Conservation (phyloP, 2,329 filamentous ascomycete genomes). For the Tolypocladium amazonense region DNA sequence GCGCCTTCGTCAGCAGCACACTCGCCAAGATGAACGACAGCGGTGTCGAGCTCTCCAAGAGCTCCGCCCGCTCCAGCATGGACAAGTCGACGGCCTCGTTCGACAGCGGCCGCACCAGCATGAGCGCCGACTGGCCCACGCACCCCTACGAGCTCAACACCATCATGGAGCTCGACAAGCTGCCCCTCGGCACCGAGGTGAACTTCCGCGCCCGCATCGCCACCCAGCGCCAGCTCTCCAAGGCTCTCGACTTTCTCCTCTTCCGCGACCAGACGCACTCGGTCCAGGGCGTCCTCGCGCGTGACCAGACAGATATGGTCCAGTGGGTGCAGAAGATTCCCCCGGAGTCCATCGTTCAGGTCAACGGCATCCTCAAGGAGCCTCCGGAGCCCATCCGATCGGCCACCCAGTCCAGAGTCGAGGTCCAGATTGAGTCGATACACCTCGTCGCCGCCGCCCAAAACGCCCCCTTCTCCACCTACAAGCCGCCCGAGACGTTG, state of each 20-base stretch:
- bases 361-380: conserved; percentile 62
- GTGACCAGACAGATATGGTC: conserved; percentile 57
- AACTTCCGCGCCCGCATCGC: conserved; percentile 30
- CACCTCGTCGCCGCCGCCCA: conserved; percentile 40
- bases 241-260: conserved; percentile 74
- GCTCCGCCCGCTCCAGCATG: conserved; percentile 18
- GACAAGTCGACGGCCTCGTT: conserved; percentile 17
- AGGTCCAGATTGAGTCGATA: conserved; percentile 55
- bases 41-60: conserved; percentile 16
- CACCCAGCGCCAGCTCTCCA: conserved; percentile 70
- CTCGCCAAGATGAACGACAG: conserved; percentile 20
- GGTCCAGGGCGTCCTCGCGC: conserved; percentile 67
- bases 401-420: conserved; percentile 64
- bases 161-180: conserved; percentile 23
- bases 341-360: conserved; percentile 66
- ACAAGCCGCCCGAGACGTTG: conserved; percentile 52
- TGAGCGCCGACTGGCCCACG: conserved; percentile 25
- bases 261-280: conserved; percentile 77
- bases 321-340: conserved; percentile 80
- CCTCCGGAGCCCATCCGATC: conserved; percentile 67
- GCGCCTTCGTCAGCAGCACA: conserved; percentile 10
- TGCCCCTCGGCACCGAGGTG: conserved; percentile 27
- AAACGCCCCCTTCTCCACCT: conserved; percentile 41
- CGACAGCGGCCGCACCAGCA: conserved; percentile 25
- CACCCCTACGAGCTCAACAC: conserved; percentile 29